A percentile compares a stretch with the other conserved stretches of the same genome.
These are phyloP conservation scores for Limonium bicolor DNA, from an alignment of 148 eudicot species.

Conservation along the genomic window DNA sequence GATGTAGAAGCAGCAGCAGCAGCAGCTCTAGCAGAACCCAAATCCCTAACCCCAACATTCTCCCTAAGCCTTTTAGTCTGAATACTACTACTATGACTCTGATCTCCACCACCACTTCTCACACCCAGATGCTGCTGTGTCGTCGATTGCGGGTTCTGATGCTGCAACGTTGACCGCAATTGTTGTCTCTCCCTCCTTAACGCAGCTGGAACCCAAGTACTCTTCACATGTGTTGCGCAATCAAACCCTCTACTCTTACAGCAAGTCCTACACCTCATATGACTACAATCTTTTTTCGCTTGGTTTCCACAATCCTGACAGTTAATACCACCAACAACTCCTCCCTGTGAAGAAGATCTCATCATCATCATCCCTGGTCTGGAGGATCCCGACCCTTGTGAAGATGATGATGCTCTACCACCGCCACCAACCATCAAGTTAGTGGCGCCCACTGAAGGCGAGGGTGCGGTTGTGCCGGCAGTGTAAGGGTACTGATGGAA, in stretches of 20 bases:
- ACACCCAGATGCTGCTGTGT: conserved; percentile 8
- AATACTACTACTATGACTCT: conserved; percentile 4
- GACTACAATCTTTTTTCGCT: conserved; percentile 66
- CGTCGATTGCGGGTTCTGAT: conserved; percentile 13
- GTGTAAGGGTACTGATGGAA: conserved; percentile 14
- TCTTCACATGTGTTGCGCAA: conserved; percentile 73
- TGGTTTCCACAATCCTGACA: conserved; percentile 92
- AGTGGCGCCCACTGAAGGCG: no score
- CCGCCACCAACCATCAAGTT: conserved; percentile 3
- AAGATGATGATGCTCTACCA: no score
- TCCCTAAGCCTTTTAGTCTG: conserved; percentile 21
- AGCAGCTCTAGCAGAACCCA: conserved; percentile 9
- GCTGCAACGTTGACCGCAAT: conserved; percentile 14
- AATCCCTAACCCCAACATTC: conserved; percentile 5
- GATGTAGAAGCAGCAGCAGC: background rate
- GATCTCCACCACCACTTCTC: conserved; percentile 7
- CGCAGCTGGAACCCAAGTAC: conserved; percentile 95
- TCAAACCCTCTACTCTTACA: conserved; percentile 78
- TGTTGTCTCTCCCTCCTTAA: conserved; percentile 62
- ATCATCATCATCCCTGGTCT: conserved; percentile 13
- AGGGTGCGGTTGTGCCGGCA: conserved; percentile 12
- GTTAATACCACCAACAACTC: conserved; percentile 24
- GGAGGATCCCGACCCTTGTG: conserved; percentile 2
- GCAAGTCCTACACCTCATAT: conserved; percentile 76
- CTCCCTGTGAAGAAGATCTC: background rate